Percentiles rank a stretch among this genome's conserved stretches.
phyloP scores from a whole-genome alignment of 139 green algal species.

The Closterium sp. region DNA sequence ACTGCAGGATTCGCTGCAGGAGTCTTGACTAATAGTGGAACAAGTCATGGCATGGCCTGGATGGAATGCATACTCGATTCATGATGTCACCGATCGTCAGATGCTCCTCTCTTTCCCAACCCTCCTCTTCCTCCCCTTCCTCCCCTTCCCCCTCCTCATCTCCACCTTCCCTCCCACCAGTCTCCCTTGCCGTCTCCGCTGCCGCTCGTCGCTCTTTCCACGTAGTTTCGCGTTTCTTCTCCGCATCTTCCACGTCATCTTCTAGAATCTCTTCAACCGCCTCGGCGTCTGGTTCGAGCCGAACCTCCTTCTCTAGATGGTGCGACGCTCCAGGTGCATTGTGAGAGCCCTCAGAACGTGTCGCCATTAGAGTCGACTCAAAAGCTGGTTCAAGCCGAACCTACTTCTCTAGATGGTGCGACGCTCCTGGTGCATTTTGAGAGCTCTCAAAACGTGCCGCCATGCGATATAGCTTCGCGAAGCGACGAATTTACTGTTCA shows the following conservation, averaged over 20 bases:
- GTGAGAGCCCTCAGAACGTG: no score
- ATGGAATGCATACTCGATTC: neutral
- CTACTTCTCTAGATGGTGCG: no score
- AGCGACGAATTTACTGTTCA: neutral
- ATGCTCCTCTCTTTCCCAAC: neutral
- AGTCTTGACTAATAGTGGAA: no score
- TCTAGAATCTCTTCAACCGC: neutral
- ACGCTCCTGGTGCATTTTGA: no score
- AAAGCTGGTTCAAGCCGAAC: no score
- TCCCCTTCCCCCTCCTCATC: neutral
- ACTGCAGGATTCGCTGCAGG: no score
- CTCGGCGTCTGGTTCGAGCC: neutral
- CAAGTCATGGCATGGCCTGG: no score
- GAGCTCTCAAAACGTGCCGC: no score
- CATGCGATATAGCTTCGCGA: neutral
- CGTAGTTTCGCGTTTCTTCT: neutral
- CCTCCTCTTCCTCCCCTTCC: neutral
- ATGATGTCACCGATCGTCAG: neutral
- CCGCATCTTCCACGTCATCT: neutral
- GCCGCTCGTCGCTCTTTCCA: neutral
- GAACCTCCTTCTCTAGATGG: neutral
- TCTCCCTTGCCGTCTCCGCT: neutral
- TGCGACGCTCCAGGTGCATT: neutral
- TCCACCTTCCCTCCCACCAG: neutral
- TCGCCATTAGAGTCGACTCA: neutral